Evolutionary conservation across 805 yeast genomes (phyloP), one percentile per base, ranked within the genome.

Genomic region (Nakazawaea ishiwadae): DNA sequence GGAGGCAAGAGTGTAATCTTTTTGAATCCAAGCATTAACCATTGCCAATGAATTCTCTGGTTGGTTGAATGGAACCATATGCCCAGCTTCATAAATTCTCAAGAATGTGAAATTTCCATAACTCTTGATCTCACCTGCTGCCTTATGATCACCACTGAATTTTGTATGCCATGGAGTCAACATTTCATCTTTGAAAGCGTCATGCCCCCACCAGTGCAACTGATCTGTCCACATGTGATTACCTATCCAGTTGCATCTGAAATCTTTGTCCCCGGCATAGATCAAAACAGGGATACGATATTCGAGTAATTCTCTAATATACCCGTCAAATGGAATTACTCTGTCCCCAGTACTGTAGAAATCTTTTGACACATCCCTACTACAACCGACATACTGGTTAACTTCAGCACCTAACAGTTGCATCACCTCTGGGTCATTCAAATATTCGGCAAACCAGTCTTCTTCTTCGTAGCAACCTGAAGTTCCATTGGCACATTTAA

Each of bases 181-280:
- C 23, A 9, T 1, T 10, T 23, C 31, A 8, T 21, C 35, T 19
- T 27, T 59, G 55, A 74, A 84, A 34, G 68, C 58, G 4, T 65
- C 68, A 24, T 68, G 63, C 29, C 80, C 75, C 31, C 73, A 61
- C 91, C 93, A 86, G 55, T 84, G 84, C 40, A 88, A 71, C 33
- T 65, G 75, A 56, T 84, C 71, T 24, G 91, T 71, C 95, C 96
- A 86, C 15, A 83, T 91, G 54, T 78, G 76, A 62, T 89, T 90
- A 48, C 97, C 97, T 55, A 91, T 74, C 96, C 96, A 90, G 69
- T 91, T 90, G 68, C 96, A 89, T 59, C 89, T 90, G 64, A 81
- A 90, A 64, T 90, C 97, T 66, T 88, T 87, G 66, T 90, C 96
- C 58, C 97, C 98, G 12, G 96, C 96, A 54, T 90, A 91, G 46